phyloP scores from a whole-genome alignment of 2,329 filamentous ascomycete genomes.

The Cladosporium sp. region DNA sequence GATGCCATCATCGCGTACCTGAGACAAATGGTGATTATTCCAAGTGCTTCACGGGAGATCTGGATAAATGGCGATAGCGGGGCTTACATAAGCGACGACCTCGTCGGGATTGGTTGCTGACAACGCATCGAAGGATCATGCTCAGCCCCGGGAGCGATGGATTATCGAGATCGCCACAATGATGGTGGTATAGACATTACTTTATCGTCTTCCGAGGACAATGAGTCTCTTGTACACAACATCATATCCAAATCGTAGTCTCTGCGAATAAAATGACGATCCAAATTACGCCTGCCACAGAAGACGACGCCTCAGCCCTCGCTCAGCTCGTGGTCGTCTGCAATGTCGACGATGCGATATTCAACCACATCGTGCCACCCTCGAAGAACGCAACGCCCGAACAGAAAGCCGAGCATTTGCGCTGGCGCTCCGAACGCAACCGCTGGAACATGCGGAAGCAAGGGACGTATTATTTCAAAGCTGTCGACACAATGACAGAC shows the following conservation, averaged over 20 bases:
- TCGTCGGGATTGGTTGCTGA: no score
- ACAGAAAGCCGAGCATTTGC: not conserved
- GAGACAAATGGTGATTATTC: no score
- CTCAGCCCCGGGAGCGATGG: not conserved
- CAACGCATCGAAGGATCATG: not conserved
- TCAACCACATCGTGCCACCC: not conserved
- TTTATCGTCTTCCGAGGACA: no score
- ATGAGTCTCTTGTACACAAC: no score
- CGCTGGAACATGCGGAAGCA: not conserved
- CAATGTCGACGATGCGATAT: not conserved
- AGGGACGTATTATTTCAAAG: conserved; percentile 5
- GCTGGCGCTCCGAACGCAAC: conserved; percentile 4
- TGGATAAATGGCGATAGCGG: no score
- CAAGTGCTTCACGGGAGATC: no score
- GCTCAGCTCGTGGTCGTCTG: not conserved
- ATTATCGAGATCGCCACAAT: not conserved
- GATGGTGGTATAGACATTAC: no score
- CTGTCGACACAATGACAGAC: not conserved
- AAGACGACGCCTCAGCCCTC: not conserved
- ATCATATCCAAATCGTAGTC: not conserved
- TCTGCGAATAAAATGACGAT: not conserved
- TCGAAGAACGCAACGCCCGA: not conserved
- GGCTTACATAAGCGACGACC: no score
- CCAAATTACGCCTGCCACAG: not conserved
- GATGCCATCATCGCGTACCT: no score